Conservation (phyloP, 2,329 filamentous ascomycete genomes). For the Aspergillus sp. region DNA sequence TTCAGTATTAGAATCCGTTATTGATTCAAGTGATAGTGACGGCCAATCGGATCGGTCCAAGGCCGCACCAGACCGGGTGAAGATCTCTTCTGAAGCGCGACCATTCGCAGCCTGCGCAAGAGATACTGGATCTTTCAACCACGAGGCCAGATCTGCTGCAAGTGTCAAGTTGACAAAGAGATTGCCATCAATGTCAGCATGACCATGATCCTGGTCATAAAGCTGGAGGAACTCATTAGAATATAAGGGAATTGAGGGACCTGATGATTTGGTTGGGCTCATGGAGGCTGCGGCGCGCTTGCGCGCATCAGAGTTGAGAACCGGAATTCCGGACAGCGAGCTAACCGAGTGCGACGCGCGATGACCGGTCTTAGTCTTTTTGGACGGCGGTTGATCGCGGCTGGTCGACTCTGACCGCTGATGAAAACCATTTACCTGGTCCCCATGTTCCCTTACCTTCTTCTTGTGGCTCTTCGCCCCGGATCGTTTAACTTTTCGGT, state of each 20-base stretch:
- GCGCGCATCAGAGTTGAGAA: conserved; percentile 60
- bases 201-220: conserved; percentile 63
- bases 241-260: conserved; percentile 67
- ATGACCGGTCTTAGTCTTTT: conserved; percentile 81
- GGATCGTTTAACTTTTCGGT: conserved; percentile 73
- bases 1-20: conserved; percentile 50
- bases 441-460: conserved; percentile 66
- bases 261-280: conserved; percentile 68
- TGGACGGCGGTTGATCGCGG: conserved; percentile 59
- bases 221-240: conserved; percentile 73
- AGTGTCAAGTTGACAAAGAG: conserved; percentile 74
- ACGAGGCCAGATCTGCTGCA: conserved; percentile 71
- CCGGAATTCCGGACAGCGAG: conserved; percentile 65
- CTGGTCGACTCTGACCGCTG: conserved; percentile 58
- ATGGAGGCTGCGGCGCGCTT: conserved; percentile 63
- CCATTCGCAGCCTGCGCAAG: conserved; percentile 68
- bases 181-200: conserved; percentile 66
- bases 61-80: conserved; percentile 59
- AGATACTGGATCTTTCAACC: conserved; percentile 72
- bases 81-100: conserved; percentile 64
- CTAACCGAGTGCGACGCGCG: conserved; percentile 73
- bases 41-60: conserved; percentile 58
- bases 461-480: conserved; percentile 84
- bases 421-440: conserved; percentile 52
- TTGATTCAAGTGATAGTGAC: conserved; percentile 51